Evolutionary conservation across 1,284 basidiomycete genomes (phyloP).

Genomic region (Singerocomus inundabilis): DNA sequence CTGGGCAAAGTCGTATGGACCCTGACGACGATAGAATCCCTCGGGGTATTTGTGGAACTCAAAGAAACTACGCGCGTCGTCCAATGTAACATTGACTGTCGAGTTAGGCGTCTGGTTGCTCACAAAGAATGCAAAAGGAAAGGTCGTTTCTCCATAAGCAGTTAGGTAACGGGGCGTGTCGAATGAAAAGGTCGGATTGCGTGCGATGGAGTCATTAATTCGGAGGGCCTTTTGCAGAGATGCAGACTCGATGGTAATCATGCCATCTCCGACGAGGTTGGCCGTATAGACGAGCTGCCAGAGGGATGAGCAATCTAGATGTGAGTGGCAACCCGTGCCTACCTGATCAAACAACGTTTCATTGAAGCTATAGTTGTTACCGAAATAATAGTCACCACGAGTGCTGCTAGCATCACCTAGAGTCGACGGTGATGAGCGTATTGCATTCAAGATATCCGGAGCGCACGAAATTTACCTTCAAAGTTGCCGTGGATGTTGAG

Average conservation of each 20-base stretch:
- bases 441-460: not conserved
- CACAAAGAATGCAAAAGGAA: slow-evolving; percentile 31
- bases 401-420: slow-evolving; percentile 30
- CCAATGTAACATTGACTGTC: slow-evolving; percentile 8
- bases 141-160: slow-evolving; percentile 23
- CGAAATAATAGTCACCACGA: slow-evolving; percentile 30
- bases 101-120: slow-evolving; percentile 26
- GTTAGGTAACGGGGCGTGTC: slow-evolving; percentile 19
- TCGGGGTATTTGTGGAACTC: slow-evolving; percentile 17
- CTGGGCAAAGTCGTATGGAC: slow-evolving; percentile 11
- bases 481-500: slow-evolving; percentile 26
- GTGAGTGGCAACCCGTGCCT: not conserved
- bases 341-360: slow-evolving; percentile 29
- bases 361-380: slow-evolving; percentile 29
- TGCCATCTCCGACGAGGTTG: slow-evolving; percentile 16
- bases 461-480: slow-evolving; percentile 14
- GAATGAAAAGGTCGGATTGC: slow-evolving; percentile 28
- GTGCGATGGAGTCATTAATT: slow-evolving; percentile 29
- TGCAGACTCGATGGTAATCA: slow-evolving; percentile 22
- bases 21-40: slow-evolving; percentile 24
- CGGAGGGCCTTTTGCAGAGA: slow-evolving; percentile 16
- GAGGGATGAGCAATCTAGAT: not conserved
- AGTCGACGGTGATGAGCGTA: not conserved
- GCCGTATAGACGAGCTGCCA: slow-evolving; percentile 20
- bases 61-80: slow-evolving; percentile 19